Evolutionary conservation across 768 basidiomycete species (phyloP), one percentile per base, ranked within the genome.

Genomic region (Lentinus tigrinus): DNA sequence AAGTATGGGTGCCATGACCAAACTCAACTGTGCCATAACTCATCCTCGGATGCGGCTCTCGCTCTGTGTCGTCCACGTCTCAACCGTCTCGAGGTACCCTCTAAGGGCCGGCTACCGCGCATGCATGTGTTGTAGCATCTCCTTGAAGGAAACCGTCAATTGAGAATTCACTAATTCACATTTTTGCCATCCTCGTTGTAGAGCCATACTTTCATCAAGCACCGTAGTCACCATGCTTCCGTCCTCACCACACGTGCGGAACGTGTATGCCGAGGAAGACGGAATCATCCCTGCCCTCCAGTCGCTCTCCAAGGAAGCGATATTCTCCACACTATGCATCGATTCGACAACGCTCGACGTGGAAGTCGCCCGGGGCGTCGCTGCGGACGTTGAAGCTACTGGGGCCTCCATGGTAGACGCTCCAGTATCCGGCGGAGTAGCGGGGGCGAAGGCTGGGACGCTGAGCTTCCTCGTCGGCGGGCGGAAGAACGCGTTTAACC

Each of bases 301-400:
- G 51, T 75, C 72, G 17, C 66, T 93, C 38, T 48, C 72, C 1
- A 46, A 47, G 3, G 66, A 64, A n/a, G 64, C 65, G 0, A 75
- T 79, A 14, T 54, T 72, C 28, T 69, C 73, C 11, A 88, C 89
- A 0, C 69, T 96, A 11, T 85, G 87, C 62, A 90, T 98, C 51
- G 95, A 98, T 72, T 93, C 91, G 8, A 98, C 95, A 9, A 96
- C 95, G 0, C 77, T 95, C 38, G 93, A 96, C 64, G 88, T 95
- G 6, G 77, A 77, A 7, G 84, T 89, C 9, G 87, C 94, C 0
- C 83, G 83, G 40, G 72, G 79, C 28, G 84, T 95, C 11, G 83
- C 93, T 0, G 58, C 69, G 10, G 73, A 78, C 23, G 82, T 91
- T 1, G 75, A 73, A 10, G 56, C 66, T 14, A 73, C 78, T 26